These are phyloP conservation scores for Epichloe sp. DNA, from an alignment of 2,329 filamentous ascomycete species.

Conservation along the genomic window DNA sequence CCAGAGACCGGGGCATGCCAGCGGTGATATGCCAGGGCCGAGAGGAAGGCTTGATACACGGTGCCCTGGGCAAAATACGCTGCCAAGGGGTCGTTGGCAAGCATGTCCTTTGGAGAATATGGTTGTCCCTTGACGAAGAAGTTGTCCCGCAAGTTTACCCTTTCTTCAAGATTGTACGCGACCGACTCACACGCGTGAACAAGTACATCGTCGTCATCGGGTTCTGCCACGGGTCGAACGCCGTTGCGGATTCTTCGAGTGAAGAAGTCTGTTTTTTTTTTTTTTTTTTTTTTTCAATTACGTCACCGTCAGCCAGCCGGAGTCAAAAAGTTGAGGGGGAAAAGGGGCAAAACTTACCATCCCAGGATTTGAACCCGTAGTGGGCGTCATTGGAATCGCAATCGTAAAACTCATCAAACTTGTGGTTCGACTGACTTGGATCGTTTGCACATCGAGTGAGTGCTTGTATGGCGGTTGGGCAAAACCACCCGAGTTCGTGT, in stretches of 20 bases:
- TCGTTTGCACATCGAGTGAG: slow-evolving; percentile 38
- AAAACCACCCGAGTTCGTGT: slow-evolving; percentile 40
- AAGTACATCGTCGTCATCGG: slow-evolving; percentile 39
- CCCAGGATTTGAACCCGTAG: slow-evolving; percentile 56
- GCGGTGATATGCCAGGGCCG: too few relatives aligned
- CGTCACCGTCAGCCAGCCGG: too few relatives aligned
- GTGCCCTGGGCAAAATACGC: slow-evolving; percentile 39
- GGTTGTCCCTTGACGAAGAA: too few relatives aligned
- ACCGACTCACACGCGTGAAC: slow-evolving; percentile 53
- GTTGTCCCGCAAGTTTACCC: slow-evolving; percentile 32
- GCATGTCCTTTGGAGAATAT: slow-evolving; percentile 34
- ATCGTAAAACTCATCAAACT: slow-evolving; percentile 48
- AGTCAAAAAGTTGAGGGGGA: background rate
- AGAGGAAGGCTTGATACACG: too few relatives aligned
- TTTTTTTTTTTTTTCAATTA: too few relatives aligned
- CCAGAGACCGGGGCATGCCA: too few relatives aligned
- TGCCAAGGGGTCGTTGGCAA: slow-evolving; percentile 39
- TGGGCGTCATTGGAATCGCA: slow-evolving; percentile 42
- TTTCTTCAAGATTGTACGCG: slow-evolving; percentile 35
- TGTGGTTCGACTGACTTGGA: slow-evolving; percentile 24
- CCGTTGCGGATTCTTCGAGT: slow-evolving; percentile 40
- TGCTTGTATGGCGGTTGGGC: slow-evolving; percentile 31
- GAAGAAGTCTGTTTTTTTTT: slow-evolving; percentile 39
- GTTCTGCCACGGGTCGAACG: slow-evolving; percentile 43
- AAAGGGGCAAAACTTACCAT: slow-evolving; percentile 24